Conservation (phyloP, 768 basidiomycete species). For the Tulasnella sp. region DNA sequence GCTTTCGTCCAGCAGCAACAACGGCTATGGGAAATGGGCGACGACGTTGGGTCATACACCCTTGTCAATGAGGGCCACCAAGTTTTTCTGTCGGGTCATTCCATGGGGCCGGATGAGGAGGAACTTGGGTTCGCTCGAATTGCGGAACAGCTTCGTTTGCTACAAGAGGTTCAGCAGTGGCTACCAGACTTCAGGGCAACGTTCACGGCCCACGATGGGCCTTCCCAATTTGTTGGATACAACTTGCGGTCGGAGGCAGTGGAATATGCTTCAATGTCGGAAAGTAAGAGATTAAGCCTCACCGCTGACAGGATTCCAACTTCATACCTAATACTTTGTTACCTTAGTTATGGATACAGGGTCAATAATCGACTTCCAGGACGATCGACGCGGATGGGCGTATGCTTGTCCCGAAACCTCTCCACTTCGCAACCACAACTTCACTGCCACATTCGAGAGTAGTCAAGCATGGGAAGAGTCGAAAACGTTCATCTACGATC, state of each 20-base stretch:
- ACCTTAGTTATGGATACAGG: slow-evolving; percentile 20
- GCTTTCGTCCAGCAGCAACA: background rate
- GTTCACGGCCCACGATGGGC: slow-evolving; percentile 30
- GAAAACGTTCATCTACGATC: slow-evolving; percentile 43
- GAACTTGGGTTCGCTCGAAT: background rate
- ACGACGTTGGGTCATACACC: background rate
- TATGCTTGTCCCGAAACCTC: slow-evolving; percentile 31
- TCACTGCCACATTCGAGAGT: background rate
- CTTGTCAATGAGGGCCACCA: background rate
- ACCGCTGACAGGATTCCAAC: slow-evolving; percentile 29
- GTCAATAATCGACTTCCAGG: background rate
- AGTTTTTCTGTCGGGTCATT: background rate
- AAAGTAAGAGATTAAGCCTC: slow-evolving; percentile 28
- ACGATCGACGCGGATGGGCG: slow-evolving; percentile 26
- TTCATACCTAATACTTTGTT: background rate
- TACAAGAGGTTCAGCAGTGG: slow-evolving; percentile 35
- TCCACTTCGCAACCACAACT: background rate
- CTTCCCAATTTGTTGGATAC: slow-evolving; percentile 34
- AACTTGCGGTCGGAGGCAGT: slow-evolving; percentile 31
- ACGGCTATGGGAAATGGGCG: background rate
- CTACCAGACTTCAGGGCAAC: slow-evolving; percentile 44
- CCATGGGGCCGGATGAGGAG: background rate
- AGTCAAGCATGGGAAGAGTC: background rate
- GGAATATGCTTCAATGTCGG: slow-evolving; percentile 30
- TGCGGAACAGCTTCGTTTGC: slow-evolving; percentile 32